These are phyloP conservation scores for Penicillium mononematosum DNA, from an alignment of 495 filamentous ascomycete genomes.

Conservation along the genomic window DNA sequence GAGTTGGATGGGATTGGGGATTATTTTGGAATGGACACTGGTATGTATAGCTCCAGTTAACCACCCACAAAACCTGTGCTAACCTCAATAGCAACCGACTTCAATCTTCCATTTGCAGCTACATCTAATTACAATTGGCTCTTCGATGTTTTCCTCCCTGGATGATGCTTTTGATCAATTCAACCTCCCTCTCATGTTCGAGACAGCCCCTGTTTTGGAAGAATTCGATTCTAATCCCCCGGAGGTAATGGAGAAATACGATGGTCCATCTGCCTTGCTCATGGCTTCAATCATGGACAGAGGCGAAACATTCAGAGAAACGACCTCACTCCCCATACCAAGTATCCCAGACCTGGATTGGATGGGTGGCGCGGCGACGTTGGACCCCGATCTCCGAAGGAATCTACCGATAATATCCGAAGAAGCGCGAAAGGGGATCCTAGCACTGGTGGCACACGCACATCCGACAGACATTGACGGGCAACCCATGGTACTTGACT, in stretches of 20 bases:
- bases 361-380: constrained; percentile 28
- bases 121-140: constrained; percentile 57
- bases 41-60: constrained; percentile 15
- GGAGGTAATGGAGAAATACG: constrained; percentile 16
- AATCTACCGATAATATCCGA: constrained; percentile 29
- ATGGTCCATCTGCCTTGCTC: constrained; percentile 23
- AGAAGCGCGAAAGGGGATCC: constrained; percentile 36
- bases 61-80: not conserved
- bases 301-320: not conserved
- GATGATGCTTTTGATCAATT: constrained; percentile 38
- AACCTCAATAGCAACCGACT: constrained; percentile 45
- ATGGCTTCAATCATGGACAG: constrained; percentile 22
- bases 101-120: constrained; percentile 58
- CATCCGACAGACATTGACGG: constrained; percentile 43
- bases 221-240: constrained; percentile 5
- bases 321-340: constrained; percentile 5
- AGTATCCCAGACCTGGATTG: constrained; percentile 33
- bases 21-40: constrained; percentile 34
- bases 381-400: constrained; percentile 13
- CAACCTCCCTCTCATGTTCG: constrained; percentile 30
- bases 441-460: constrained; percentile 44
- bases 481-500: constrained; percentile 37
- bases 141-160: constrained; percentile 46
- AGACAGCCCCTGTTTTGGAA: constrained; percentile 25
- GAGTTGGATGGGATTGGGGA: constrained; percentile 25